Base-by-base conservation (phyloP, 768 basidiomycete species). In the Pilatotrama ljubarskyi region DNA sequence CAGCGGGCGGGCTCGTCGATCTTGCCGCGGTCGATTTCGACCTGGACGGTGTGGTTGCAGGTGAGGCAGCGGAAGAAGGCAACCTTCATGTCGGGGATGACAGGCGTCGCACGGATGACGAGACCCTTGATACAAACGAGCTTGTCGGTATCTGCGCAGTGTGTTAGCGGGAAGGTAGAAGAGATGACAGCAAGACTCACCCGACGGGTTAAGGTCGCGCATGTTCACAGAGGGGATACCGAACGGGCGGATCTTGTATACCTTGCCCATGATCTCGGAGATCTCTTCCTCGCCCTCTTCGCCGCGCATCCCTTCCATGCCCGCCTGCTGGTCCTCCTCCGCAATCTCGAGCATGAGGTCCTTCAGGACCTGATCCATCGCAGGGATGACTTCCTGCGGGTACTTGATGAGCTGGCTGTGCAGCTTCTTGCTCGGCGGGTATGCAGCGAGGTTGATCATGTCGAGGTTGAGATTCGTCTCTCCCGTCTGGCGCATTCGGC, bases 61-160 rank as follows among this genome's bases (percentile, higher is more conserved):
- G 89, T 90, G 25, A 93, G 79, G 75, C 97, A 99, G 55, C 95
- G 91, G 84, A 99, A 99, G 80, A 99, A 98, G 20, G 96, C 97
- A 64, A 86, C 86, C 76, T 96, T 95, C 97, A 99, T 98, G 75
- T 99, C 97, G 3, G 97, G 97, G 59, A 98, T 98, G 68, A 99
- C 91, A 11, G 96, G 93, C 0, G 97, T 98, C 0, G 95, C 92
- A 22, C 97, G 90, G 61, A 99, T 98, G 68, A 98, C 94, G 7
- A 99, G 85, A 58, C 97, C 97, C 72, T 96, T 97, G 77, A 99
- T 90, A 57, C 85, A 88, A 18, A 97, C 91, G 18, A 99, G 86
- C 74, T 98, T 97, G 81, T 99, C 97, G 66, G 97, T 99, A 70
- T 99, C 97, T 98, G 62, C 35, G 26, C 24, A 35, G 26, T 11